Evolutionary conservation across 2,329 filamentous ascomycete genomes (phyloP), one percentile per base, ranked within the genome.

Genomic region (Thermoascus crustaceus): DNA sequence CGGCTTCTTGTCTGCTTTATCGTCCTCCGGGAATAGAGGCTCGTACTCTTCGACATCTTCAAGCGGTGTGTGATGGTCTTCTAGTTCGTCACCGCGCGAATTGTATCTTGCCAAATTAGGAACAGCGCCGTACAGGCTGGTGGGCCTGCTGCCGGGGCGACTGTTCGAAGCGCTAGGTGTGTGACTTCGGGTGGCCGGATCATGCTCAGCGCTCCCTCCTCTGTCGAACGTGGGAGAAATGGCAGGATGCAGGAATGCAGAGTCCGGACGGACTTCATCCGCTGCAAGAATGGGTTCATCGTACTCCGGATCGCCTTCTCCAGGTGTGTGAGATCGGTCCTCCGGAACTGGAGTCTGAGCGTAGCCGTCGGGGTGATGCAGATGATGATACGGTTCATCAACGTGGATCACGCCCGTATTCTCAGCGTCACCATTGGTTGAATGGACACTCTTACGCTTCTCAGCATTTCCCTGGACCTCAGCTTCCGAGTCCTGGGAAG

Each of bases 41-140:
- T 96, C 89, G 52, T 96, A 96, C 58, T 96, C 88, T 50, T 88
- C 82, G 4, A 94, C 84, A 52, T 94, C 82, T 49, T 93, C 86
- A 6, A 94, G 66, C 4, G 84, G 85, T 3, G 82, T 87, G 27
- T 71, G 65, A 30, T 65, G 57, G 14, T 69, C 67, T 30, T 76
- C 72, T 31, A 53, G 50, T 19, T 71, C 66, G 18, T 73, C 69
- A 13, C 66, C 64, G 24, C 68, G 68, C 10, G 69, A 76, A 63
- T 52, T 65, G 64, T 59, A 80, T 56, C 59, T 80, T 35, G 66
- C 60, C 30, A 73, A 52, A 36, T 66, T 64, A 10, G 72, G 67
- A 5, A 71, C 63, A 30, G 65, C 68, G 44, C 72, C 76, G 54
- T 80, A 77, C 25, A 79, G 65, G 55, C 76, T 82, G 20, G 68